phyloP scores from a whole-genome alignment of 2,329 filamentous ascomycete species.

The Ceratocystis diversiconidia region DNA sequence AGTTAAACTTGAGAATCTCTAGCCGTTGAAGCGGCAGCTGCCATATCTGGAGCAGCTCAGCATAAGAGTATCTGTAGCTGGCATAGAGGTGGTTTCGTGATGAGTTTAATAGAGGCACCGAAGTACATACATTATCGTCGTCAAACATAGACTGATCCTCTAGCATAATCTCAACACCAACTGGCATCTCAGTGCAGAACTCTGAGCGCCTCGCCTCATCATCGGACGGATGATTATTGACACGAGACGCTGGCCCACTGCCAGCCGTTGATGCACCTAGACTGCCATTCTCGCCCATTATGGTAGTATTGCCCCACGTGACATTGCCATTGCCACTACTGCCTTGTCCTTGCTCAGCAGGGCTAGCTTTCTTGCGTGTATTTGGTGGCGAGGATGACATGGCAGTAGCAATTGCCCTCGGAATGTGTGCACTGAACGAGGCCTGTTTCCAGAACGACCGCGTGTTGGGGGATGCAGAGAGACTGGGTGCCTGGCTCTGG shows the following conservation, averaged over 20 bases:
- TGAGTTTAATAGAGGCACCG: slow-evolving; percentile 42
- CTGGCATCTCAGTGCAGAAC: slow-evolving; percentile 22
- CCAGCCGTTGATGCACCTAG: slow-evolving; percentile 22
- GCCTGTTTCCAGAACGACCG: slow-evolving; percentile 36
- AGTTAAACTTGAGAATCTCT: slow-evolving; percentile 56
- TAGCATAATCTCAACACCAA: slow-evolving; percentile 33
- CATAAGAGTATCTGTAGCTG: slow-evolving; percentile 51
- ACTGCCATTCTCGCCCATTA: slow-evolving; percentile 32
- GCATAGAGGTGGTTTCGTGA: slow-evolving; percentile 36
- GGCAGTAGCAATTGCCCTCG: slow-evolving; percentile 20
- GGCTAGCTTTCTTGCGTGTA: slow-evolving; percentile 40
- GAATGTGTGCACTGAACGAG: slow-evolving; percentile 37
- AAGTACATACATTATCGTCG: slow-evolving; percentile 48
- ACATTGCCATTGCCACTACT: slow-evolving; percentile 25
- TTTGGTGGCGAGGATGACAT: slow-evolving; percentile 32
- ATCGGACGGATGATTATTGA: slow-evolving; percentile 35
- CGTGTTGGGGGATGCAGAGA: slow-evolving; percentile 47
- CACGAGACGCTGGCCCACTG: slow-evolving; percentile 23
- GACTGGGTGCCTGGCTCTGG: slow-evolving; percentile 24
- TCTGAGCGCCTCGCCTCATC: slow-evolving; percentile 36
- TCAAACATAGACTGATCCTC: slow-evolving; percentile 53
- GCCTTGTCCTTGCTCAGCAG: slow-evolving; percentile 44
- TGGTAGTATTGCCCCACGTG: slow-evolving; percentile 36
- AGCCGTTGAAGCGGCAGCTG: slow-evolving; percentile 46
- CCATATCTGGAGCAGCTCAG: slow-evolving; percentile 57